Base-by-base conservation (phyloP, 306 rosid genomes). In the Trifolium subterraneum region DNA sequence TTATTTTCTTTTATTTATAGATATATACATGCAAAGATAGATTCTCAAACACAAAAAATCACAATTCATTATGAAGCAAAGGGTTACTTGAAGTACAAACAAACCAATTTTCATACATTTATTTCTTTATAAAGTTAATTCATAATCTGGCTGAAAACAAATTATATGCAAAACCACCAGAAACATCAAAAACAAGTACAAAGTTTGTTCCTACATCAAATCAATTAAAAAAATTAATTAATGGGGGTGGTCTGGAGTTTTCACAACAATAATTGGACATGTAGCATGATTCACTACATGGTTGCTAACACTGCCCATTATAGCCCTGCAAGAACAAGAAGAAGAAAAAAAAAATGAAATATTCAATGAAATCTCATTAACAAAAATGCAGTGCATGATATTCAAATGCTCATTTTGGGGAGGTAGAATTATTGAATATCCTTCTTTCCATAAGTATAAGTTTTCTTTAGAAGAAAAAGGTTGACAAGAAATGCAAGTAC, bases 281-380 rank as follows among this genome's bases (percentile, higher is more conserved):
- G 83, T 7, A 13, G 88, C 97, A 63, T 87, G 75, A 55, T 87
- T 93, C 84, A 93, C 90, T 38, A 91, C 92, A 20, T 74, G 65
- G 85, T 89, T 89, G 88, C 98, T 93, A 1, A 93, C 98, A 72
- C 98, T 93, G 7, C 98, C 98, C 88, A 93, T 64, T 48, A 92
- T 67, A 5, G 59, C 97, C 86, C 97, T 92, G 86, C 10, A 66
- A 82, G 27, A 8, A 50, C 2, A 25, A 22, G n/a, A 62, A 0
- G 4, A 22, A 61, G 27, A 36, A 39, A 66, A 0, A 62, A 70
- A 60, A 18, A 71, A 23, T 51, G 5, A 51, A 4, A 19, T 22
- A 58, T 41, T 70, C 65, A 69, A 36, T 81, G 27, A 70, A 18
- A 22, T 20, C 14, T 19, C 42, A 38, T 2, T 15, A 68, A 64